Conservation (phyloP, 306 rosid genomes). For the Luffa acutangula region DNA sequence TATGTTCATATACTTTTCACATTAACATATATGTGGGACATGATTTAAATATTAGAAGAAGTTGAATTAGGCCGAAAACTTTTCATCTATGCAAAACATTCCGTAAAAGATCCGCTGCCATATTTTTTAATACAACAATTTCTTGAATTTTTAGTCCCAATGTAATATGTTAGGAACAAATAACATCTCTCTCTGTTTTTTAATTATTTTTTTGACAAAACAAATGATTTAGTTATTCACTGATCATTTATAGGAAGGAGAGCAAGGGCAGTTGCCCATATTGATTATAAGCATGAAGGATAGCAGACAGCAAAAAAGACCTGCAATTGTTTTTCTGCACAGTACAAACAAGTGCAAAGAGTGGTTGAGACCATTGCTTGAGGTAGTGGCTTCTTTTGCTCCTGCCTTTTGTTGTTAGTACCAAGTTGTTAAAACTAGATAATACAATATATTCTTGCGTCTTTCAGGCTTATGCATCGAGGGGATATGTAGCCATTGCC, state of each 20-base stretch:
- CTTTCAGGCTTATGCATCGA: conserved; percentile 79
- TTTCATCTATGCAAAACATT: neutral
- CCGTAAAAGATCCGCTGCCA: neutral
- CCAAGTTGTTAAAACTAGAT: neutral
- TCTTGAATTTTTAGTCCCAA: neutral
- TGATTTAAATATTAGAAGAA: neutral
- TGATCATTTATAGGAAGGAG: conserved; percentile 51
- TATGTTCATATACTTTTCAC: neutral
- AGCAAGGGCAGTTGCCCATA: conserved; percentile 79
- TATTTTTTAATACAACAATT: neutral
- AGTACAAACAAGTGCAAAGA: conserved; percentile 63
- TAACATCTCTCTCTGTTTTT: neutral
- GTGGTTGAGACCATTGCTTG: conserved; percentile 62
- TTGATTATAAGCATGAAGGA: conserved; percentile 70
- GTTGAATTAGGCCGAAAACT: neutral
- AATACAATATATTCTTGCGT: conserved; percentile 6
- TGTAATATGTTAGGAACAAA: neutral
- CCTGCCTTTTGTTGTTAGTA: neutral
- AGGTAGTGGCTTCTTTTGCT: conserved; percentile 30
- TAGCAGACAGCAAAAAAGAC: conserved; percentile 30
- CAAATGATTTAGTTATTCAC: neutral
- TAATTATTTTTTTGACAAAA: neutral
- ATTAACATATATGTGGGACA: neutral
- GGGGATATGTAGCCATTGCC: conserved; percentile 68
- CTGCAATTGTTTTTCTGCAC: conserved; percentile 71